Evolutionary conservation across 768 basidiomycete genomes (phyloP).

Genomic region (Hydnomerulius pinastri): DNA sequence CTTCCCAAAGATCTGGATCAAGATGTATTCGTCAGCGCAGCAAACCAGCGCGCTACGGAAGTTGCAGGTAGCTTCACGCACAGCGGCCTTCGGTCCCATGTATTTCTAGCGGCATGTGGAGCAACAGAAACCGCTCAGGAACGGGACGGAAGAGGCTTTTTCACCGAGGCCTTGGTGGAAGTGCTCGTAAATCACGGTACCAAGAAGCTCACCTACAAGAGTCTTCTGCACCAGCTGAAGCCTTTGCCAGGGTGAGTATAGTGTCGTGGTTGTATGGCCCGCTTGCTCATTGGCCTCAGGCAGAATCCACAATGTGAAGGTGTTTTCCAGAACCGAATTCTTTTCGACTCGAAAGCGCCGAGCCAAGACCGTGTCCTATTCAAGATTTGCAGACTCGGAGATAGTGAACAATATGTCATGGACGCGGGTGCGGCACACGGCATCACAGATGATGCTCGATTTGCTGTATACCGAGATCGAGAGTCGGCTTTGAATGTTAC

Average conservation of each 20-base stretch:
- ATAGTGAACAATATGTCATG: slow-evolving; percentile 15
- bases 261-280: not conserved
- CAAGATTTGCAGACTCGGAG: not conserved
- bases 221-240: too few relatives aligned
- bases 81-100: slow-evolving; percentile 37
- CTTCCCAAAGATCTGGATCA: slow-evolving; percentile 26
- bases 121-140: slow-evolving; percentile 35
- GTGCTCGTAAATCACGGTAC: slow-evolving; percentile 6
- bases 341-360: slow-evolving; percentile 24
- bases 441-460: slow-evolving; percentile 13
- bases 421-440: slow-evolving; percentile 29
- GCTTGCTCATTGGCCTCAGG: slow-evolving; percentile 3
- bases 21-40: slow-evolving; percentile 18
- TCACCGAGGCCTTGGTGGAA: slow-evolving; percentile 25
- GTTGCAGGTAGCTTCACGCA: slow-evolving; percentile 22
- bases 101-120: slow-evolving; percentile 46
- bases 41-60: slow-evolving; percentile 12
- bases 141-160: slow-evolving; percentile 19
- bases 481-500: too few relatives aligned
- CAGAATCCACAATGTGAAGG: slow-evolving; percentile 35
- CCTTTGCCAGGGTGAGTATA: slow-evolving; percentile 17
- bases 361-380: slow-evolving; percentile 10
- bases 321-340: slow-evolving; percentile 15
- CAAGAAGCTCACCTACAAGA: slow-evolving; percentile 27
- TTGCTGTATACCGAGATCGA: slow-evolving; percentile 23